Conservation (phyloP, 352 stramenopile species). For the Peronospora farinosa region DNA sequence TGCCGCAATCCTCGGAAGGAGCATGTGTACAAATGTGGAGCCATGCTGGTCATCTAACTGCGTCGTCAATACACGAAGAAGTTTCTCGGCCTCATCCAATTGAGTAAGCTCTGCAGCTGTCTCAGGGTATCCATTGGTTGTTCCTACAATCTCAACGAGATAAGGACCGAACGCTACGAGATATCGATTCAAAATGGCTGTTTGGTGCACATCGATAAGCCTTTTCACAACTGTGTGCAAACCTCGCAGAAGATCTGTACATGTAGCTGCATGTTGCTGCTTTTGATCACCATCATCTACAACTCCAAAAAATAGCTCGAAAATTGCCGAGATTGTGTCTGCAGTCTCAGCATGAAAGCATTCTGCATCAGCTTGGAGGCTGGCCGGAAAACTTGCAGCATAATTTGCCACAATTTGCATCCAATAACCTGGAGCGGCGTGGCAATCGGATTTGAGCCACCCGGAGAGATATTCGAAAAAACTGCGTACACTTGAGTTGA, state of each 20-base stretch:
- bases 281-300: constrained; percentile 13
- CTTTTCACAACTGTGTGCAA: constrained; percentile 33
- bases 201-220: constrained; percentile 40
- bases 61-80: constrained; percentile 40
- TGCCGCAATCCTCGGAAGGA: constrained; percentile 47
- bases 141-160: constrained; percentile 31
- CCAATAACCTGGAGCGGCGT: constrained; percentile 30
- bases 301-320: constrained; percentile 9
- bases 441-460: constrained; percentile 39
- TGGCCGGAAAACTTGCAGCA: constrained; percentile 27
- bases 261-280: constrained; percentile 20
- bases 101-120: constrained; percentile 24
- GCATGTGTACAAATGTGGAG: constrained; percentile 45
- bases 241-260: constrained; percentile 32
- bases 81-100: constrained; percentile 38
- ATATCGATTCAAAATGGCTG: constrained; percentile 36
- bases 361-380: constrained; percentile 22
- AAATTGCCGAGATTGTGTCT: constrained; percentile 13
- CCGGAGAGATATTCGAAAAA: constrained; percentile 32
- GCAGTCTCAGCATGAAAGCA: constrained; percentile 39
- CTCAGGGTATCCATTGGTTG: constrained; percentile 22
- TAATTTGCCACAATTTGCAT: constrained; percentile 40
- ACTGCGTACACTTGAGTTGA: constrained; percentile 25
- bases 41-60: constrained; percentile 47
- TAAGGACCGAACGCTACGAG: constrained; percentile 35